These are phyloP conservation scores for Saccharomycopsis sp. DNA, from an alignment of 805 yeast species.

Conservation along the genomic window DNA sequence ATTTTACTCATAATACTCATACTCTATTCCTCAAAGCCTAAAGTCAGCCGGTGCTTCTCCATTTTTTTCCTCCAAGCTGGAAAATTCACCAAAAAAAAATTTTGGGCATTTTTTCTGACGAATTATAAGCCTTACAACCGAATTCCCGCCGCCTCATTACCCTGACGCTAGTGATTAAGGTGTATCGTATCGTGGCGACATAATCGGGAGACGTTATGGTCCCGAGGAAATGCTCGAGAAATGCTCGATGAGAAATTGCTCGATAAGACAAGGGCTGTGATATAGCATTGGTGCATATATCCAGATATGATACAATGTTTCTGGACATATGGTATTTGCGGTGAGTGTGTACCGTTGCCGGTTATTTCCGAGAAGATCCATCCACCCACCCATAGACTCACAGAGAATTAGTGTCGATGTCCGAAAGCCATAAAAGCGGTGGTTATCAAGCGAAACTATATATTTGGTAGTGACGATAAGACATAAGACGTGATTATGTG, in stretches of 20 bases:
- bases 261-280: too few species aligned
- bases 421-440: too few species aligned
- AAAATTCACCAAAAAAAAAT: neutral
- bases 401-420: too few species aligned
- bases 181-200: neutral
- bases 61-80: neutral
- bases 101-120: neutral
- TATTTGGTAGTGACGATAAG: too few species aligned
- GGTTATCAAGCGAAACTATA: too few species aligned
- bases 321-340: too few species aligned
- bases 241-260: neutral
- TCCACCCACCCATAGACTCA: too few species aligned
- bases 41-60: neutral
- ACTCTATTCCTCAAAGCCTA: neutral
- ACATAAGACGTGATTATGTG: too few species aligned
- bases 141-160: neutral
- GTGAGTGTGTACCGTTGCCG: too few species aligned
- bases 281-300: too few species aligned
- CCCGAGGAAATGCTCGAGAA: neutral
- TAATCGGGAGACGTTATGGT: neutral
- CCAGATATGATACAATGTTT: too few species aligned
- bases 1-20: neutral
- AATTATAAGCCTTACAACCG: slow-evolving; percentile 1
- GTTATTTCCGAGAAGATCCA: too few species aligned
- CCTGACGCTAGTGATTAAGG: neutral